These are phyloP conservation scores for Cryomyces minteri DNA, from an alignment of 495 filamentous ascomycete species.

Conservation along the genomic window DNA sequence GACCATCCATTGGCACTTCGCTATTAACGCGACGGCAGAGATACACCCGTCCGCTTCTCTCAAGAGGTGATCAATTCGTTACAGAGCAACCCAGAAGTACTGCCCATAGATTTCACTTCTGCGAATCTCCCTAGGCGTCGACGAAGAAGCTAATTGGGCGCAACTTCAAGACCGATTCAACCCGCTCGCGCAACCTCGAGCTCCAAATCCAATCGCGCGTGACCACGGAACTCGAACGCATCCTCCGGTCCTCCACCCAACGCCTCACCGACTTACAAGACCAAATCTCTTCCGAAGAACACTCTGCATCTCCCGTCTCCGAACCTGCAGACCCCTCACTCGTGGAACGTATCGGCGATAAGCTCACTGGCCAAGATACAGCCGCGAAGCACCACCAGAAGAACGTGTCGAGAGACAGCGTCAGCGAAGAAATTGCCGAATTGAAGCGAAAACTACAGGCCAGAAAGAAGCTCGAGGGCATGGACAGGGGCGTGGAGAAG, in stretches of 20 bases:
- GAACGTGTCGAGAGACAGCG: constrained; percentile 26
- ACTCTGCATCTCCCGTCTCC: constrained; percentile 15
- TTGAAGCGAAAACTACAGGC: constrained; percentile 56
- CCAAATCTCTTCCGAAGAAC: constrained; percentile 27
- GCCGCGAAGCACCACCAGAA: constrained; percentile 17
- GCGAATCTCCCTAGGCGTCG: not conserved
- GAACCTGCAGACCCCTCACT: constrained; percentile 13
- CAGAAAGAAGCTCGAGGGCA: constrained; percentile 48
- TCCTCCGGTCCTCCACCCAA: constrained; percentile 35
- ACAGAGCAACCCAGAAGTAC: constrained; percentile 71
- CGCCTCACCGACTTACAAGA: constrained; percentile 44
- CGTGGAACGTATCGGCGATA: constrained; percentile 23
- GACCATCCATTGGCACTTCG: constrained; percentile 1
- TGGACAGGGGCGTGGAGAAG: constrained; percentile 46
- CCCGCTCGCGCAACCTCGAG: constrained; percentile 66
- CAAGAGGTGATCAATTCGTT: constrained; percentile 65
- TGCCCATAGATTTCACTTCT: constrained; percentile 4
- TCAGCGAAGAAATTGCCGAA: constrained; percentile 51
- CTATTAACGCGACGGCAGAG: constrained; percentile 27
- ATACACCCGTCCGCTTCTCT: constrained; percentile 73
- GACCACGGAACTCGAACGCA: constrained; percentile 58
- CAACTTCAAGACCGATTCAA: constrained; percentile 53
- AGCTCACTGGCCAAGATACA: constrained; percentile 27
- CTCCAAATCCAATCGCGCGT: constrained; percentile 81
- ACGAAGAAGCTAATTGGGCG: not conserved